phyloP scores from a whole-genome alignment of 148 eudicot species.

The Linanthus parryae region DNA sequence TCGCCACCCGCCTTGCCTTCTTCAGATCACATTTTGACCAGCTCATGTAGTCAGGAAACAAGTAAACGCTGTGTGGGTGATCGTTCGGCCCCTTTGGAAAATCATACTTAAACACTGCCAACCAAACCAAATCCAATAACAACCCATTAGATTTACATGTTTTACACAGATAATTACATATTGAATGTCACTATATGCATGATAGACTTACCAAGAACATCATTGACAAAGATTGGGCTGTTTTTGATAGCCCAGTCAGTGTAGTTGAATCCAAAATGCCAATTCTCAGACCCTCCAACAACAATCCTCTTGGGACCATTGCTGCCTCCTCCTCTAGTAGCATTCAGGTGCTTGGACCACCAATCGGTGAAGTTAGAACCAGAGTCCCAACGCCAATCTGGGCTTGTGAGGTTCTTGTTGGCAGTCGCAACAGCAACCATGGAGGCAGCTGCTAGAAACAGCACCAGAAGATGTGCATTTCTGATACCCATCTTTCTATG shows the following conservation, averaged over 20 bases:
- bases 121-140: background rate
- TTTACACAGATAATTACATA: too few species aligned
- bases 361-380: slow-evolving; percentile 21
- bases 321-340: slow-evolving; percentile 9
- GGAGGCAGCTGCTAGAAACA: slow-evolving; percentile 13
- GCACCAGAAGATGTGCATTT: slow-evolving; percentile 4
- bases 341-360: slow-evolving; percentile 14
- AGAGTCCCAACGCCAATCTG: slow-evolving; percentile 14
- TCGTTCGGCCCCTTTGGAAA: slow-evolving; percentile 35
- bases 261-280: slow-evolving; percentile 46
- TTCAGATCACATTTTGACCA: slow-evolving; percentile 53
- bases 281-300: slow-evolving; percentile 34
- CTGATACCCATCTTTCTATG: slow-evolving; percentile 19
- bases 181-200: background rate
- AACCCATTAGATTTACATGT: too few species aligned
- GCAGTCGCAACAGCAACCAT: slow-evolving; percentile 16
- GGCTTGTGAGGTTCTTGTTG: slow-evolving; percentile 8
- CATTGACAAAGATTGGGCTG: slow-evolving; percentile 41
- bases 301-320: slow-evolving; percentile 25
- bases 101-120: slow-evolving; percentile 61
- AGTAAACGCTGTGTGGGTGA: slow-evolving; percentile 58
- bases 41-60: slow-evolving; percentile 55
- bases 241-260: slow-evolving; percentile 44
- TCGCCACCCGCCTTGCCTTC: slow-evolving; percentile 32
- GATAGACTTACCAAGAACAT: slow-evolving; percentile 28